Conservation (phyloP, 2,329 filamentous ascomycete species). For the Pyrenophora tritici-repentis region DNA sequence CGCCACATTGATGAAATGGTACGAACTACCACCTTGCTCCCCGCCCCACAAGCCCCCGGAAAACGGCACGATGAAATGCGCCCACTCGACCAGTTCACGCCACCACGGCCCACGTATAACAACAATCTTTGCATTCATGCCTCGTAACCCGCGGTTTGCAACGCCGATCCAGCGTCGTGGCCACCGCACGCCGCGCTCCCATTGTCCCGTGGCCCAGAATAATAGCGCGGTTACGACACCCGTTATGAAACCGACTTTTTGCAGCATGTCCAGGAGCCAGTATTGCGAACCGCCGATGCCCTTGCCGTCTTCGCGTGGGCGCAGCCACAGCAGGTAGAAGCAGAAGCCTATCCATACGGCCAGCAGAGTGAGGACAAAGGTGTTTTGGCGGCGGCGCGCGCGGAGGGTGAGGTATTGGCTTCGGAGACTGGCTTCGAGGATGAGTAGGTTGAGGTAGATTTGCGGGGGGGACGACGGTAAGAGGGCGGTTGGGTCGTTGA, state of each 20-base stretch:
- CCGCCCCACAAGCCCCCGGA: constrained; percentile 50
- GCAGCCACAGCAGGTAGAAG: constrained; percentile 87
- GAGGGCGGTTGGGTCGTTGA: constrained; percentile 73
- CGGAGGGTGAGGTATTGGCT: constrained; percentile 91
- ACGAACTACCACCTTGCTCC: constrained; percentile 66
- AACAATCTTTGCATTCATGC: constrained; percentile 96
- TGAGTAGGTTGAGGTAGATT: constrained; percentile 97
- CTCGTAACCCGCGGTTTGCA: constrained; percentile 85
- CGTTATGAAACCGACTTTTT: constrained; percentile 90
- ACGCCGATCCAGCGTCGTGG: constrained; percentile 87
- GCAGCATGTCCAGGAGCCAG: constrained; percentile 88
- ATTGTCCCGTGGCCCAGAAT: constrained; percentile 94
- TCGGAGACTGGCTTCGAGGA: constrained; percentile 91
- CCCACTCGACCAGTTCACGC: constrained; percentile 73
- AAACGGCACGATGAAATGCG: constrained; percentile 78
- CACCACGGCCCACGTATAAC: constrained; percentile 82
- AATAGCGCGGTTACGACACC: constrained; percentile 85
- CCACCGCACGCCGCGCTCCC: constrained; percentile 94
- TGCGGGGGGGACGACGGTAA: constrained; percentile 91
- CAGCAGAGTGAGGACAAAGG: constrained; percentile 84
- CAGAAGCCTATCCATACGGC: constrained; percentile 82
- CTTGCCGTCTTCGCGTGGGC: constrained; percentile 91
- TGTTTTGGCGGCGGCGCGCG: constrained; percentile 85
- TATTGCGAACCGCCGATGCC: constrained; percentile 93
- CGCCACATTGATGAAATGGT: constrained; percentile 74